A percentile compares a stretch with the other conserved stretches of the same genome.
Evolutionary conservation across 495 filamentous ascomycete genomes (phyloP).

Genomic region (Penicillium paradoxum): DNA sequence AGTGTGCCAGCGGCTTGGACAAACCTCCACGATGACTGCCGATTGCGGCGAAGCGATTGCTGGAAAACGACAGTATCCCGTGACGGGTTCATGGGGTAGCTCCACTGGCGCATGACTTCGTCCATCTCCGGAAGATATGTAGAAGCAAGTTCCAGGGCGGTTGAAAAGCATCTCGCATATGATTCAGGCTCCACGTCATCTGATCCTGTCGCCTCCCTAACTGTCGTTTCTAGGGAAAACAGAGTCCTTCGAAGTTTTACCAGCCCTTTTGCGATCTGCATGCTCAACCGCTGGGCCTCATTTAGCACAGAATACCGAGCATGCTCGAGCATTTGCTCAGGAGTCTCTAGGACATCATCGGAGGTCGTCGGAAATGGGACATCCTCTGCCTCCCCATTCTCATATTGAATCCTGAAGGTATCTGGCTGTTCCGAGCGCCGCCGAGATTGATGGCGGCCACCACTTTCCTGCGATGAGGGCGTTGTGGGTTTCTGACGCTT

Average conservation of each 20-base stretch:
- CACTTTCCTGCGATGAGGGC: conserved; percentile 41
- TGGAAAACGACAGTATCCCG: conserved; percentile 50
- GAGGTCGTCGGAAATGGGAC: conserved; percentile 38
- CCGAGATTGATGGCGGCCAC: conserved; percentile 38
- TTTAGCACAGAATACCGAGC: conserved; percentile 42
- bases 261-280: conserved; percentile 50
- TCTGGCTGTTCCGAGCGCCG: conserved; percentile 29
- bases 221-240: conserved; percentile 46
- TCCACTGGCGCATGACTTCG: conserved; percentile 50
- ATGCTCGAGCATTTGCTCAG: conserved; percentile 32
- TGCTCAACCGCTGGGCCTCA: conserved; percentile 47
- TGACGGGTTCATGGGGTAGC: conserved; percentile 55
- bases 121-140: conserved; percentile 51
- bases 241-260: conserved; percentile 55
- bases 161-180: conserved; percentile 42
- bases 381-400: conserved; percentile 58
- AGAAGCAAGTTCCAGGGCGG: conserved; percentile 45
- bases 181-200: conserved; percentile 23
- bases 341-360: conserved; percentile 23
- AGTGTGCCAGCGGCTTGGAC: conserved; percentile 65
- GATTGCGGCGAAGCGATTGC: conserved; percentile 52
- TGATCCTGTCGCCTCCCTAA: conserved; percentile 21
- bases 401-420: conserved; percentile 54
- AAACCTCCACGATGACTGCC: conserved; percentile 57
- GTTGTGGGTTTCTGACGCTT: conserved; percentile 51